Percentiles rank a stretch among this genome's conserved stretches.
Evolutionary conservation across 805 yeast genomes (phyloP).

Genomic region (Ogataea wickerhamii): DNA sequence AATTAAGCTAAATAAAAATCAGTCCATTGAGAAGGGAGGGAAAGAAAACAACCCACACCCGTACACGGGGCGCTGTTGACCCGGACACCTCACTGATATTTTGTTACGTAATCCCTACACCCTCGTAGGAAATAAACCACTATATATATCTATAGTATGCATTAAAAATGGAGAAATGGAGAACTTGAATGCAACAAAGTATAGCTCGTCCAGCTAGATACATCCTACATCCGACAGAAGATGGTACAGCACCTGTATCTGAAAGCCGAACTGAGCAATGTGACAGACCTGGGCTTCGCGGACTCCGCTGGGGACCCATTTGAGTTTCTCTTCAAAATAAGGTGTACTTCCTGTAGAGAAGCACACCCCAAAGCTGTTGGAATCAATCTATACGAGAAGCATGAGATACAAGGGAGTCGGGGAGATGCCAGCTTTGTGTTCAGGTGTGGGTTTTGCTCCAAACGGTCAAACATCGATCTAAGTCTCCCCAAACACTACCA

Average conservation of each 20-base stretch:
- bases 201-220: too few species aligned
- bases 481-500: conserved; percentile 21
- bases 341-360: conserved; percentile 80
- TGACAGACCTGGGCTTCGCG: conserved; percentile 42
- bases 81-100: too few species aligned
- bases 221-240: too few species aligned
- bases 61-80: too few species aligned
- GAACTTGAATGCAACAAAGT: too few species aligned
- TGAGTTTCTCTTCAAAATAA: conserved; percentile 69
- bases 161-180: too few species aligned
- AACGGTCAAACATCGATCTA: conserved; percentile 24
- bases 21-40: too few species aligned
- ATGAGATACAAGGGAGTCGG: conserved; percentile 63
- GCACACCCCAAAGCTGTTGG: conserved; percentile 65
- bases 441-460: conserved; percentile 34
- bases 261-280: conserved; percentile 35
- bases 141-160: too few species aligned
- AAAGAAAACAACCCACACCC: too few species aligned
- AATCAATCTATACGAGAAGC: conserved; percentile 63
- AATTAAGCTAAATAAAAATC: background rate
- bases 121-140: too few species aligned
- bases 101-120: too few species aligned
- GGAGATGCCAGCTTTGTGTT: conserved; percentile 85
- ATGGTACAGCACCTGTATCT: conserved; percentile 31
- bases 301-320: conserved; percentile 63